These are phyloP conservation scores for Mrakia blollopis DNA, from an alignment of 768 basidiomycete genomes.

Conservation along the genomic window DNA sequence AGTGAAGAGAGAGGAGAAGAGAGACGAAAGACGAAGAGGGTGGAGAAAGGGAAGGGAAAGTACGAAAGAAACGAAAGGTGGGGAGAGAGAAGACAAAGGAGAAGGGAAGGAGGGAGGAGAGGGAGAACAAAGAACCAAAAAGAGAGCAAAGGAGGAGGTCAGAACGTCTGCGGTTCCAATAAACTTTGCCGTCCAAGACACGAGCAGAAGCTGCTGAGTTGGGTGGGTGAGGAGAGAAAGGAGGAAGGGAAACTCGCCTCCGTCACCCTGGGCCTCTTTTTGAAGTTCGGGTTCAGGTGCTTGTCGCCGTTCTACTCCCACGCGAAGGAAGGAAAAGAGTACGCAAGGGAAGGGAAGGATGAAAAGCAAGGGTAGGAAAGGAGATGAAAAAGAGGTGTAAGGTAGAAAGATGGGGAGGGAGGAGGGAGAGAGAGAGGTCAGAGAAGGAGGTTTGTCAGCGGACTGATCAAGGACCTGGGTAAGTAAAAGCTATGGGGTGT, in stretches of 20 bases:
- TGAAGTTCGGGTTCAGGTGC: constrained; percentile 87
- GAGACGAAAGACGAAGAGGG: background rate
- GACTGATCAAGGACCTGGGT: constrained; percentile 1
- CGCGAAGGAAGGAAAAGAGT: constrained; percentile 37
- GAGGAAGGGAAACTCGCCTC: constrained; percentile 62
- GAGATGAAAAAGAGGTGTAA: constrained; percentile 33
- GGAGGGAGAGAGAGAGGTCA: constrained; percentile 25
- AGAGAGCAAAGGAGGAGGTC: constrained; percentile 34
- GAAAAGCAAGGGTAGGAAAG: constrained; percentile 37
- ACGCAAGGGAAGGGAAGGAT: background rate
- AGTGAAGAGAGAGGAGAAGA: background rate
- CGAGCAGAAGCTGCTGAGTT: background rate
- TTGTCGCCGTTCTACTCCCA: constrained; percentile 72
- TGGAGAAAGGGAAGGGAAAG: constrained; percentile 29
- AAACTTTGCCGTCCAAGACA: background rate
- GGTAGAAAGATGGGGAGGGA: constrained; percentile 20
- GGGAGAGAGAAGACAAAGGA: background rate
- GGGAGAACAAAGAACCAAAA: constrained; percentile 3
- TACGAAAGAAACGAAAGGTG: background rate
- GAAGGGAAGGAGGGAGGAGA: constrained; percentile 5
- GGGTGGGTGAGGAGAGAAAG: constrained; percentile 32
- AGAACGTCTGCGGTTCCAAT: constrained; percentile 12
- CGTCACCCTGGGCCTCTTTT: constrained; percentile 95
- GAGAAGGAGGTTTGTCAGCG: constrained; percentile 21
- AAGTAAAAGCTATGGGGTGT: background rate